Evolutionary conservation across 2,329 filamentous ascomycete species (phyloP), one percentile per base, ranked within the genome.

Genomic region (Penicillium sp.): DNA sequence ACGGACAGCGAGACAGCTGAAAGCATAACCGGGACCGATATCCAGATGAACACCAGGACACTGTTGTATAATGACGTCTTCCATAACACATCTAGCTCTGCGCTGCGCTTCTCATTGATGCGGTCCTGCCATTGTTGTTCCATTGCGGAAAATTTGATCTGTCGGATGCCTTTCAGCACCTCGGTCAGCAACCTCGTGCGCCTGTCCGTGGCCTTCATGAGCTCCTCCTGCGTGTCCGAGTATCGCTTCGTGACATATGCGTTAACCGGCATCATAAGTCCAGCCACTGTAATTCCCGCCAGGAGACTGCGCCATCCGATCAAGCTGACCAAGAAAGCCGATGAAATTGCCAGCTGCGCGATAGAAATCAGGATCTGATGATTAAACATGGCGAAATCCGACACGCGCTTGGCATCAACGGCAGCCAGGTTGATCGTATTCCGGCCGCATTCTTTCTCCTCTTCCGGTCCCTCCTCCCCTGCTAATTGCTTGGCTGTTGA

Each of bases 131-230:
- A 92, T 57, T 87, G 81, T 16, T 75, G 72, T 65, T 92, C 88
- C 2, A 89, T 70, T 0, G 88, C 88, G 0, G 87, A 87, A 58
- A 92, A 90, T 62, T 93, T 93, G 71, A 93, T 89, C 67, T 93
- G 88, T 1, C 87, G 81, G 55, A 92, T 91, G 7, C 88, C 88
- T 58, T 87, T 80, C 1, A 93, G 72, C 0, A 85, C 86, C 66
- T 93, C 88, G 1, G 87, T 87, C 25, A 93, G 19, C 79, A 12
- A 90, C 79, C 0, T 80, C 84, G 70, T 90, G 78, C 68, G 91
- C 91, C 46, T 82, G 77, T 65, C 92, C 88, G 37, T 88, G 77
- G 25, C 84, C 63, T 86, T 87, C 87, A 91, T 91, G 41, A 92
- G 68, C 41, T 76, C 73, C 47, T 86, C 84, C 60, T 89, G 84